Evolutionary conservation across 2,329 filamentous ascomycete species (phyloP).

Genomic region (Ophioceras dolichostomum): DNA sequence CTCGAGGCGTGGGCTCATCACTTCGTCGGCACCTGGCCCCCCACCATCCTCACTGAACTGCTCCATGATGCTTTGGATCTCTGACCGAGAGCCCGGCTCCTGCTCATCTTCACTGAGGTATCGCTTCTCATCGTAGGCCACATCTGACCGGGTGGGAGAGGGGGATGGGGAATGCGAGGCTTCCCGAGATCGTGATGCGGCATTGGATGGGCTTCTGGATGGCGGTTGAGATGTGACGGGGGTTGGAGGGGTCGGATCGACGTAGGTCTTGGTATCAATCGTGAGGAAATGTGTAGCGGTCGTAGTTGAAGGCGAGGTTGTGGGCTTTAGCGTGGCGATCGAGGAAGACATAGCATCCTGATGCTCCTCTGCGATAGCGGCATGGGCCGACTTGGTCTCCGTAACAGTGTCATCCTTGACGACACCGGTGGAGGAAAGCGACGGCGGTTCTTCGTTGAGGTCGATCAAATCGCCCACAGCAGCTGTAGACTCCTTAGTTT

Average conservation of each 20-base stretch:
- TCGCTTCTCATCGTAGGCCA: constrained; percentile 43
- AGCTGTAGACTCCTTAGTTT: too few species aligned
- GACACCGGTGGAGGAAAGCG: not conserved
- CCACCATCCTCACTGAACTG: constrained; percentile 73
- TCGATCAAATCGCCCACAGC: not conserved
- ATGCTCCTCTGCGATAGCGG: constrained; percentile 4
- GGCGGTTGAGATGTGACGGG: constrained; percentile 41
- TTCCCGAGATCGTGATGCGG: constrained; percentile 28
- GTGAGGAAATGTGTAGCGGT: constrained; percentile 26
- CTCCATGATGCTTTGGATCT: constrained; percentile 96
- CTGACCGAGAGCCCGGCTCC: constrained; percentile 56
- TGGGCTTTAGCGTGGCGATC: constrained; percentile 35
- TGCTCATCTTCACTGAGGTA: constrained; percentile 49
- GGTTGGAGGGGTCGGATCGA: constrained; percentile 47
- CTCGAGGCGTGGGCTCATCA: constrained; percentile 84
- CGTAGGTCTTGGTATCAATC: constrained; percentile 33
- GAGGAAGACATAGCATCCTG: constrained; percentile 18
- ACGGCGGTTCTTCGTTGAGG: constrained; percentile 1
- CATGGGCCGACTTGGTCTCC: not conserved
- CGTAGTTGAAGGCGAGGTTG: constrained; percentile 23
- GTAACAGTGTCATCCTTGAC: constrained; percentile 1
- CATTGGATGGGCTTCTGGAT: constrained; percentile 45
- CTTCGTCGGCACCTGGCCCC: constrained; percentile 64
- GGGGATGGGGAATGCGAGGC: constrained; percentile 17
- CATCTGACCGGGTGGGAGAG: constrained; percentile 43